Evolutionary conservation across 176 grass and related monocot species (phyloP), one percentile per base, ranked within the genome.

Genomic region (Carex littledalei): DNA sequence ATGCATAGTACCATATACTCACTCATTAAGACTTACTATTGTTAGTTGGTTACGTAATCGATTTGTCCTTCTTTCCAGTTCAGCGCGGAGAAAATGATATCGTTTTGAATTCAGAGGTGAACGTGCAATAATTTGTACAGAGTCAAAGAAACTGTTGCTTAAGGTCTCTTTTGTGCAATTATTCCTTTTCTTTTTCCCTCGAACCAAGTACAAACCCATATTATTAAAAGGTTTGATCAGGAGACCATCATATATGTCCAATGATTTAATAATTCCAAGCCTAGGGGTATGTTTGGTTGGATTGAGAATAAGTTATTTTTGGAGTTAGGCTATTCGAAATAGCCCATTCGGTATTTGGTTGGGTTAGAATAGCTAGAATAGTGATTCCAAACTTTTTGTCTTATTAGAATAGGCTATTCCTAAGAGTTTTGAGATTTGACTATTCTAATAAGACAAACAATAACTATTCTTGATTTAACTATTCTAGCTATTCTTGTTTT

Each of bases 101-200:
- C 39, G 39, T 20, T 75, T 53, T 75, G 71, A 75, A 75, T 75
- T 75, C 5, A 14, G n/a, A 1, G 16, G 31, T 67, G 11, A 75
- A 52, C 45, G 71, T 75, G 71, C 71, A 75, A 75, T 75, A 29
- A 75, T 53, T 75, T 75, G 43, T 52, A 20, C 26, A 2, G 20
- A 50, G 71, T 75, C 71, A 75, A 75, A 49, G 71, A 75, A 26
- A 75, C 20, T 26, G 45, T 26, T 75, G n/a, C 45, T 29, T 75
- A 50, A 75, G 52, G 45, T 5, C 18, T 6, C 70, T 22, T 47
- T 4, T 73, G 39, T 37, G 20, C 12, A 0, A 50, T 10, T 63
- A 31, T 65, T 65, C 22, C 21, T 65, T 13, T 29, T 10, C 17
- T 67, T 7, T 5, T 37, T 6, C 34, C 65, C 13, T 34, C 34